Conservation (phyloP, 768 basidiomycete species). For the Mycena galericulata region DNA sequence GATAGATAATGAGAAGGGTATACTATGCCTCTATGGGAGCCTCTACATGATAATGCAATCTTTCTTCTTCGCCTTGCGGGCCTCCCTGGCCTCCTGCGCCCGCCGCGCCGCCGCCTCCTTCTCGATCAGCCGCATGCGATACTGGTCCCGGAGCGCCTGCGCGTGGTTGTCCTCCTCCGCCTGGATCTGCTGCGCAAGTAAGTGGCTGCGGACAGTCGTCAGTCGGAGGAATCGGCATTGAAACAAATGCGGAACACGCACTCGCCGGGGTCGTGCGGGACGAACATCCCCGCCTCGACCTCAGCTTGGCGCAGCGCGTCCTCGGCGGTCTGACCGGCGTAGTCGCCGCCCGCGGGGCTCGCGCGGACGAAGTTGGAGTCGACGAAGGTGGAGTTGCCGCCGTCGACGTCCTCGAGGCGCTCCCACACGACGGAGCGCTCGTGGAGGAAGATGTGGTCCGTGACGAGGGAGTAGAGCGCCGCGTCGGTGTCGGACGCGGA, state of each 20-base stretch:
- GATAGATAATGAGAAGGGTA: not conserved
- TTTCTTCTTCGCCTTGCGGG: constrained; percentile 55
- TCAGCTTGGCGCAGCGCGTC: constrained; percentile 66
- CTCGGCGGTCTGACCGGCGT: constrained; percentile 79
- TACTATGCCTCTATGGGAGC: not conserved
- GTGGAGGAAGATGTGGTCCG: constrained; percentile 83
- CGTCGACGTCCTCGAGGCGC: constrained; percentile 89
- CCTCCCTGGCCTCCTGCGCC: constrained; percentile 42
- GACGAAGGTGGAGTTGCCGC: constrained; percentile 80
- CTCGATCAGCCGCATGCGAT: constrained; percentile 34
- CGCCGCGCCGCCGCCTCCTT: constrained; percentile 40
- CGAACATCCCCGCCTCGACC: constrained; percentile 52
- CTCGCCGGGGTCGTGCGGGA: constrained; percentile 68
- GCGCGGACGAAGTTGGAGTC: constrained; percentile 75
- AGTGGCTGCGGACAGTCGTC: constrained; percentile 56
- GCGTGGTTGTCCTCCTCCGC: constrained; percentile 79
- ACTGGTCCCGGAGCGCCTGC: constrained; percentile 47
- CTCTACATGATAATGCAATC: constrained; percentile 71
- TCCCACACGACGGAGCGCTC: constrained; percentile 93
- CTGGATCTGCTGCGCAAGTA: constrained; percentile 82
- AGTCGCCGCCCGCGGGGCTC: constrained; percentile 83
- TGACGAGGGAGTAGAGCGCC: constrained; percentile 84
- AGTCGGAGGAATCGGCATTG: constrained; percentile 14
- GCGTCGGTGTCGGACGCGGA: constrained; percentile 48
- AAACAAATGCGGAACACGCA: constrained; percentile 49